A percentile compares a stretch with the other conserved stretches of the same genome.
phyloP scores from a whole-genome alignment of 306 rosid genomes.

The Ceratonia siliqua region DNA sequence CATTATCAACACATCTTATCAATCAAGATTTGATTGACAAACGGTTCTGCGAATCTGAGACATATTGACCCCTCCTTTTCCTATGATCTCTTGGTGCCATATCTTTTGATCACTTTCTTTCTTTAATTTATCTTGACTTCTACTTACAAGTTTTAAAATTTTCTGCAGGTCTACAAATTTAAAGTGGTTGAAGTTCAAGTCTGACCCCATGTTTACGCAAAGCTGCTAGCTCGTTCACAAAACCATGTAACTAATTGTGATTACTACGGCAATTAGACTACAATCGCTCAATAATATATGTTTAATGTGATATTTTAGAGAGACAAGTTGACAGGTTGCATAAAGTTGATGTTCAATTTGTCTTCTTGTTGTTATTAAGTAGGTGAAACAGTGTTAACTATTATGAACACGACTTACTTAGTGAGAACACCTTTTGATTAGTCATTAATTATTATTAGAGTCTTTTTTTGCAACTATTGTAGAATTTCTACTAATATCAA shows the following conservation, averaged over 20 bases:
- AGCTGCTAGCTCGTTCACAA: conserved; percentile 29
- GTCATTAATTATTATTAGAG: not conserved
- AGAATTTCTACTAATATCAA: conserved; percentile 28
- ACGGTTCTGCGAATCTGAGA: conserved; percentile 50
- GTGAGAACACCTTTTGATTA: not conserved
- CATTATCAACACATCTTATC: conserved; percentile 33
- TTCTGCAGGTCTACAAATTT: not conserved
- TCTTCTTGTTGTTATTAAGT: conserved; percentile 39
- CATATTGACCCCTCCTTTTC: conserved; percentile 56
- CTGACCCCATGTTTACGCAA: conserved; percentile 29
- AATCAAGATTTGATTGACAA: conserved; percentile 49
- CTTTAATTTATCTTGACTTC: conserved; percentile 19
- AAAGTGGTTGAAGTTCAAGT: not conserved
- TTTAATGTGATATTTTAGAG: conserved; percentile 9
- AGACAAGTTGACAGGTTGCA: conserved; percentile 25
- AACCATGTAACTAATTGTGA: conserved; percentile 11
- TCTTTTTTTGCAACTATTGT: conserved; percentile 9
- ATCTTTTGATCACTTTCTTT: conserved; percentile 31
- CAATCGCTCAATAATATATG: conserved; percentile 30
- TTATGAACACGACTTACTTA: not conserved
- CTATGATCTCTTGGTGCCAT: conserved; percentile 13
- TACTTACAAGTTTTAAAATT: not conserved
- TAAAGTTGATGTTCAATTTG: conserved; percentile 39
- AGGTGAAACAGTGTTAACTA: conserved; percentile 37
- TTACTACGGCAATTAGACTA: not conserved